Conservation (phyloP, 2,329 filamentous ascomycete species). For the Neofusicoccum umdonicola region DNA sequence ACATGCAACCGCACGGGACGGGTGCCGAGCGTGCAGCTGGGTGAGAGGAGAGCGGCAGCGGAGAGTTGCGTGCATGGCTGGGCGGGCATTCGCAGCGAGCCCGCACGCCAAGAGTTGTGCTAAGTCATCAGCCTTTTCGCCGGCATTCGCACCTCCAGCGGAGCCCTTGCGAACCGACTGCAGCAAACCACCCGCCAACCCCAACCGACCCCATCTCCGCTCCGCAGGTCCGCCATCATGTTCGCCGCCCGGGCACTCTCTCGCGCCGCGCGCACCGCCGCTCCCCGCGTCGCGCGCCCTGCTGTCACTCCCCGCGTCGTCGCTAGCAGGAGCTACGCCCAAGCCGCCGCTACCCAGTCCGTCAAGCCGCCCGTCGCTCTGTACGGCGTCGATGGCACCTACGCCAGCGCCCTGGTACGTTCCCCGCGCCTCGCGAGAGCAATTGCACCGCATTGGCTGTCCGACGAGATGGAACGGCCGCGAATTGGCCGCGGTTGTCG, state of each 20-base stretch:
- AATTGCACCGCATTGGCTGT: constrained; percentile 12
- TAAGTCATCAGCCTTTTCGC: constrained; percentile 19
- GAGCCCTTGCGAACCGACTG: neutral
- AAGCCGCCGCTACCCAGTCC: constrained; percentile 53
- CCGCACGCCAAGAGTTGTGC: constrained; percentile 13
- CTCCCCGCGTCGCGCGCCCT: constrained; percentile 47
- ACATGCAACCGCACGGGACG: neutral
- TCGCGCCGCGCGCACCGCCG: constrained; percentile 56
- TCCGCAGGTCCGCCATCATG: constrained; percentile 42
- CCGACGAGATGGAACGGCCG: constrained; percentile 7
- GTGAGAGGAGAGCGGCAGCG: neutral
- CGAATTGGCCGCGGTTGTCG: neutral
- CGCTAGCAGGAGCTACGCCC: constrained; percentile 74
- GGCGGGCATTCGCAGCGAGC: neutral
- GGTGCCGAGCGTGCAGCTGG: neutral
- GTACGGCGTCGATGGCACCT: constrained; percentile 96
- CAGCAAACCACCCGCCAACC: constrained; percentile 12
- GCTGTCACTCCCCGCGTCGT: constrained; percentile 58
- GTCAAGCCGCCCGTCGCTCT: constrained; percentile 85
- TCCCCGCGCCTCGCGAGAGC: constrained; percentile 2
- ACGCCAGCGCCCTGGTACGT: constrained; percentile 96
- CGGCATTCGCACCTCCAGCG: constrained; percentile 15
- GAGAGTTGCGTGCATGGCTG: neutral
- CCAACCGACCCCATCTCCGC: constrained; percentile 14
- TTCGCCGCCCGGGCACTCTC: constrained; percentile 56